Evolutionary conservation across 495 filamentous ascomycete species (phyloP).

Genomic region (Hypoxylon trugodes): DNA sequence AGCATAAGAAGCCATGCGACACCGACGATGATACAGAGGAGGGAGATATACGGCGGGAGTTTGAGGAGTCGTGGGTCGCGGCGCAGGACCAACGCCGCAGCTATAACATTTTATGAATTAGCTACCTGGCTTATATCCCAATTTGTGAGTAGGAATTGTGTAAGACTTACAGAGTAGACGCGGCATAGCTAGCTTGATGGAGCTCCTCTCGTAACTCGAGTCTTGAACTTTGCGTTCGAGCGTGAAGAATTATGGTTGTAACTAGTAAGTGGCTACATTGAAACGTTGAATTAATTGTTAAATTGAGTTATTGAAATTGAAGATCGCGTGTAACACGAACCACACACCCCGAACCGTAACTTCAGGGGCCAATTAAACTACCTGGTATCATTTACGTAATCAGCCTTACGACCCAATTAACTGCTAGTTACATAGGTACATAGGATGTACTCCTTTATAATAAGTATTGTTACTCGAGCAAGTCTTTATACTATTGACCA

Average conservation of each 20-base stretch:
- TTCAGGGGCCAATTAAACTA: conserved; percentile 38
- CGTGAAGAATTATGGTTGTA: neutral
- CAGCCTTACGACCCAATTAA: conserved; percentile 27
- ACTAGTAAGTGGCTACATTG: conserved; percentile 19
- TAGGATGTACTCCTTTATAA: too few relatives aligned
- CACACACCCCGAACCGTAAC: conserved; percentile 21
- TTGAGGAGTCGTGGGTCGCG: conserved; percentile 74
- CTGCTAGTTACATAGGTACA: conserved; percentile 21
- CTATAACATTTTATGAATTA: conserved; percentile 38
- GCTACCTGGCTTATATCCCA: neutral
- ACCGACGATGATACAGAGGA: conserved; percentile 86
- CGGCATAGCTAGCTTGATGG: conserved; percentile 46
- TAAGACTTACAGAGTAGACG: conserved; percentile 44
- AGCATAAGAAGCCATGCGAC: conserved; percentile 92
- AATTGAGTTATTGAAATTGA: neutral
- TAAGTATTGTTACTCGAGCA: too few relatives aligned
- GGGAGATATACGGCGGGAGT: conserved; percentile 82
- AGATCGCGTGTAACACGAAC: conserved; percentile 22
- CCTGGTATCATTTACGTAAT: conserved; percentile 13
- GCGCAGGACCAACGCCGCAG: conserved; percentile 61
- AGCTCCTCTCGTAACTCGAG: conserved; percentile 1
- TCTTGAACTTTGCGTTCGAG: conserved; percentile 3
- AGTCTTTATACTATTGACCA: too few relatives aligned
- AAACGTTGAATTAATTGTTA: neutral
- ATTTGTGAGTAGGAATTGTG: neutral